These are phyloP conservation scores for Candida fluviatilis DNA, from an alignment of 805 yeast genomes.

Conservation along the genomic window DNA sequence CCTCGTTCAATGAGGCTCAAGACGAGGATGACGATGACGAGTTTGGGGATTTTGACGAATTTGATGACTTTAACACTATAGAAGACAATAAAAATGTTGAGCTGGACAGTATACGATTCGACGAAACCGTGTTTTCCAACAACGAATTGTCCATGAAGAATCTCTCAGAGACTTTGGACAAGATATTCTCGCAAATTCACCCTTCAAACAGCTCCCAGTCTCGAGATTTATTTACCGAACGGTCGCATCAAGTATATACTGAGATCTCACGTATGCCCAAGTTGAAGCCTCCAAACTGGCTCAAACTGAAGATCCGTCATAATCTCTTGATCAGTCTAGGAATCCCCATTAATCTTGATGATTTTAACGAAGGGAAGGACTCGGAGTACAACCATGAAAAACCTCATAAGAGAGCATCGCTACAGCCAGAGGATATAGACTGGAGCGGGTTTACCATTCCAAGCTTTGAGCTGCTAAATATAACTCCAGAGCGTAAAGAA, in stretches of 20 bases:
- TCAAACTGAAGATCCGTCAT: conserved; percentile 58
- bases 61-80: background rate
- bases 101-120: conserved; percentile 5
- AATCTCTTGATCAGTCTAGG: conserved; percentile 62
- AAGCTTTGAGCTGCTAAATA: conserved; percentile 24
- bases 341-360: conserved; percentile 69
- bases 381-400: conserved; percentile 4
- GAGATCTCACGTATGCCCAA: conserved; percentile 47
- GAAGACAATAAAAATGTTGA: too few relatives aligned
- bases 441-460: conserved; percentile 37
- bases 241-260: conserved; percentile 39
- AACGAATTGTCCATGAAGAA: conserved; percentile 8
- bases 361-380: conserved; percentile 19
- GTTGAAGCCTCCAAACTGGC: conserved; percentile 65
- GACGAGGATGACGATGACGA: background rate
- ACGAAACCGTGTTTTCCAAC: conserved; percentile 12
- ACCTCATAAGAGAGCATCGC: conserved; percentile 17
- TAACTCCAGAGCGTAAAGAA: conserved; percentile 24
- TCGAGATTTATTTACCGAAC: conserved; percentile 19
- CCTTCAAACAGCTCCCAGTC: background rate
- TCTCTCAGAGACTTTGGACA: conserved; percentile 10
- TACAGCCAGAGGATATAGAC: conserved; percentile 25
- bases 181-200: conserved; percentile 6
- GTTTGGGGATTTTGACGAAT: conserved; percentile 5
- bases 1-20: too few relatives aligned